These are phyloP conservation scores for Pyricularia sp. DNA, from an alignment of 2,329 filamentous ascomycete genomes.

Conservation along the genomic window DNA sequence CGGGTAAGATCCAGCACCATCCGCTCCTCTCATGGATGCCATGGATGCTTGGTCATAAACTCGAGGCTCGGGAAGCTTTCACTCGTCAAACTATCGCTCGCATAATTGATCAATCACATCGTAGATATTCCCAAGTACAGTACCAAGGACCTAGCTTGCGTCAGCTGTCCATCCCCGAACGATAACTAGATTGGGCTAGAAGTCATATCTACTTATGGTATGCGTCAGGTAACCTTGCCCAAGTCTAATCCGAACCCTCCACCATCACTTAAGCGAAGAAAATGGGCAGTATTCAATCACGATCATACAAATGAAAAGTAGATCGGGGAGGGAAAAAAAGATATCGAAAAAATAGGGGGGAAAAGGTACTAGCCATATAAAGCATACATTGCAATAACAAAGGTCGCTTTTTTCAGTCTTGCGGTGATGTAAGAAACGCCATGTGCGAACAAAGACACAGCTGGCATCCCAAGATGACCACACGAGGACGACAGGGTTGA, in stretches of 20 bases:
- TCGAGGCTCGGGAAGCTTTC: not conserved
- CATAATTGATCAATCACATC: not conserved
- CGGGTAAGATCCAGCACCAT: not conserved
- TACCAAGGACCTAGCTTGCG: not conserved
- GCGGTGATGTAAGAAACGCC: not conserved
- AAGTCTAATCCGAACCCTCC: not conserved
- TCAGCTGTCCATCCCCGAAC: not conserved
- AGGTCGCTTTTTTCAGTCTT: no score
- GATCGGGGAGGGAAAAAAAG: not conserved
- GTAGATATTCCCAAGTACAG: not conserved
- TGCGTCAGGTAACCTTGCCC: not conserved
- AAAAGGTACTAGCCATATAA: no score
- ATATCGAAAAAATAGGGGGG: not conserved
- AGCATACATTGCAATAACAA: no score
- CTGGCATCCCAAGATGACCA: not conserved
- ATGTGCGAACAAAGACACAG: not conserved
- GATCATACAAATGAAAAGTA: not conserved
- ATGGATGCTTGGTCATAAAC: not conserved
- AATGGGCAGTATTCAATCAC: not conserved
- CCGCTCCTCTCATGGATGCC: not conserved
- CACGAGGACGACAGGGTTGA: not conserved
- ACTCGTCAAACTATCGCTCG: not conserved
- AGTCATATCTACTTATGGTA: not conserved
- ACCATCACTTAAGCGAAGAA: not conserved
- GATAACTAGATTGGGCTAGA: not conserved